phyloP scores from a whole-genome alignment of 2,329 filamentous ascomycete species.

The Diaporthe longicolla region DNA sequence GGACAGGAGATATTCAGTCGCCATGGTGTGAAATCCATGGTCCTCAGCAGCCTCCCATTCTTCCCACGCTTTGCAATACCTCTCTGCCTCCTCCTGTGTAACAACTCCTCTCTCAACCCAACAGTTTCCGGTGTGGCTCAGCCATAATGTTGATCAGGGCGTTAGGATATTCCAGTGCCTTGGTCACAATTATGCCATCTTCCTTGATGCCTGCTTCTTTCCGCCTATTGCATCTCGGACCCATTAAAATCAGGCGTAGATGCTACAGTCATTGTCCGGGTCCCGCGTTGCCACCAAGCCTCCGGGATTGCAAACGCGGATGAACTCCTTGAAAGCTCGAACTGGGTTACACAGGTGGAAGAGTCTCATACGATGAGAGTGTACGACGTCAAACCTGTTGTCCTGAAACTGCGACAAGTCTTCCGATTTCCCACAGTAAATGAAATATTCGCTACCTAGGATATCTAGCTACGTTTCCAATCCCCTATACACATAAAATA shows the following conservation, averaged over 20 bases:
- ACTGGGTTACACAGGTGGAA: no score
- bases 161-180: not conserved
- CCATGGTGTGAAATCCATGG: no score
- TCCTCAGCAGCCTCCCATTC: not conserved
- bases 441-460: no score
- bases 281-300: no score
- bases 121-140: not conserved
- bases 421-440: no score
- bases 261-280: not conserved
- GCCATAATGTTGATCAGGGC: not conserved
- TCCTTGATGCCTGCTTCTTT: not conserved
- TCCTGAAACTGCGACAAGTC: no score
- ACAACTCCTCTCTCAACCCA: not conserved
- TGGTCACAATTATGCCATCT: not conserved
- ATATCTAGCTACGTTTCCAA: no score
- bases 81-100: not conserved
- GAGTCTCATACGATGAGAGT: no score
- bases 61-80: not conserved
- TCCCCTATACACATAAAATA: no score
- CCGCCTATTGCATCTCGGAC: not conserved
- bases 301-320: no score
- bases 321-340: no score
- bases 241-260: not conserved
- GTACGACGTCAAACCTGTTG: no score
- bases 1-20: not conserved